Evolutionary conservation across 2,329 filamentous ascomycete genomes (phyloP).

Genomic region (Fusarium nelsonii): DNA sequence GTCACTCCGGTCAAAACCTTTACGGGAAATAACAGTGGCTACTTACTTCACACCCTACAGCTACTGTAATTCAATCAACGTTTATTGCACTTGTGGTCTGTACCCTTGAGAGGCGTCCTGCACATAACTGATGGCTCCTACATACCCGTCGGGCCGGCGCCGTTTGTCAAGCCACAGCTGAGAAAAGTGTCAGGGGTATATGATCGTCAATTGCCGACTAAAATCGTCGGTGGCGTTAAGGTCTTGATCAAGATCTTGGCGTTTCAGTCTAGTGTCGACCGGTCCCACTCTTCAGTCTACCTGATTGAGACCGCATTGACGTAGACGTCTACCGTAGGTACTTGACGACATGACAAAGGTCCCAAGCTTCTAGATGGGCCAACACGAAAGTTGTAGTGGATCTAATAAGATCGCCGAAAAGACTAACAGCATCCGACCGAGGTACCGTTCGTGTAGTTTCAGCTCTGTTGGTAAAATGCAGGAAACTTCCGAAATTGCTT

Average conservation of each 20-base stretch:
- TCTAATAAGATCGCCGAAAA: neutral
- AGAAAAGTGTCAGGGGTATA: neutral
- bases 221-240: neutral
- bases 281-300: neutral
- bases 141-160: neutral
- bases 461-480: neutral
- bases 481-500: neutral
- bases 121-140: no score
- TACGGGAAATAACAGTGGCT: no score
- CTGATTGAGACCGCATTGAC: neutral
- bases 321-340: neutral
- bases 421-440: no score
- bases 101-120: neutral
- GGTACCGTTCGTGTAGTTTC: neutral
- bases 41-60: no score
- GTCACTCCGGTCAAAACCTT: no score
- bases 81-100: no score
- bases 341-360: no score
- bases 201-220: neutral
- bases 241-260: neutral
- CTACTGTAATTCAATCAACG: no score
- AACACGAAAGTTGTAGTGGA: neutral
- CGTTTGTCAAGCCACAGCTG: neutral
- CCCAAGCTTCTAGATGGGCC: no score
- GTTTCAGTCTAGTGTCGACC: neutral